Conservation (phyloP, 176 grass and related monocot species). For the Alloteropsis semialata region DNA sequence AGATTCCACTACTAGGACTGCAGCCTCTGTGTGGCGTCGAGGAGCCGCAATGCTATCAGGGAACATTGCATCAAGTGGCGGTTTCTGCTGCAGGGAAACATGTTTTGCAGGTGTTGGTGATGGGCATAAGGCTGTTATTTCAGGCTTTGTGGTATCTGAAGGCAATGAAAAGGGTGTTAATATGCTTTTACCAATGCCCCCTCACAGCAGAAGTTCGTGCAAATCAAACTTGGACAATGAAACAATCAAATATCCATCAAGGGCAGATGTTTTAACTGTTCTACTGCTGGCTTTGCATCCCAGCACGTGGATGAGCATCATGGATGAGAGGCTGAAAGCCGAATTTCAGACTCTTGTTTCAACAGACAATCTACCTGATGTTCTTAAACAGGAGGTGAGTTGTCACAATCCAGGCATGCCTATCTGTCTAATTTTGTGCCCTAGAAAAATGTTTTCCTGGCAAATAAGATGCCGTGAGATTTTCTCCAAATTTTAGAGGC, state of each 20-base stretch:
- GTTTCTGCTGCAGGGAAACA: constrained; percentile 61
- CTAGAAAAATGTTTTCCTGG: not conserved
- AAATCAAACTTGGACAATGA: constrained; percentile 22
- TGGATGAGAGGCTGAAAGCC: constrained; percentile 37
- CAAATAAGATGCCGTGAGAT: not conserved
- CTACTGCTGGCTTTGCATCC: constrained; percentile 72
- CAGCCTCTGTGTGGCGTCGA: constrained; percentile 63
- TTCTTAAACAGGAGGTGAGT: constrained; percentile 70
- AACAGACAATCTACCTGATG: constrained; percentile 50
- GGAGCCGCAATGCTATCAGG: constrained; percentile 58
- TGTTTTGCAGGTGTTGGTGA: constrained; percentile 45
- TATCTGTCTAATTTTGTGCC: constrained; percentile 27
- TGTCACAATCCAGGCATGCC: not conserved
- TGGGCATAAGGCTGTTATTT: constrained; percentile 36
- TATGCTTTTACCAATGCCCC: constrained; percentile 56
- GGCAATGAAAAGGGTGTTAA: constrained; percentile 51
- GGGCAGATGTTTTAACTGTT: constrained; percentile 58
- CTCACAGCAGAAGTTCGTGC: not conserved
- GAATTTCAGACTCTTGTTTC: constrained; percentile 72
- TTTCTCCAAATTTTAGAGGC: not conserved
- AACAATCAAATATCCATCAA: constrained; percentile 50
- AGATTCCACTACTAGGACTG: constrained; percentile 39
- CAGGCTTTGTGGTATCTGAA: constrained; percentile 38
- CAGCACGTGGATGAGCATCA: constrained; percentile 47
- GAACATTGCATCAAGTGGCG: constrained; percentile 29